These are phyloP conservation scores for Diaporthe sp. DNA, from an alignment of 2,329 filamentous ascomycete species.

Conservation along the genomic window DNA sequence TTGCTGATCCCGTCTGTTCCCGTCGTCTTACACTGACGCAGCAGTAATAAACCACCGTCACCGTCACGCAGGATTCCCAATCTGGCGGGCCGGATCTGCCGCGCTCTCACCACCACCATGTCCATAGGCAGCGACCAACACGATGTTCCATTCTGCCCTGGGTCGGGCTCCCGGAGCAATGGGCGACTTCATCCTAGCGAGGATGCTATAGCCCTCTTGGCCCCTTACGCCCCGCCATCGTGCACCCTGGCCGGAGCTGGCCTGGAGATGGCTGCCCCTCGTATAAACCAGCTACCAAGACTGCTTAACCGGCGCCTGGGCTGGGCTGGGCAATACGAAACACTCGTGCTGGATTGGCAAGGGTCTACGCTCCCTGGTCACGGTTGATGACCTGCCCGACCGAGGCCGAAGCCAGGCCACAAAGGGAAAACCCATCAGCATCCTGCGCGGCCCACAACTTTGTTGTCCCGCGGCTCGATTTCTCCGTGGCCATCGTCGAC, in stretches of 20 bases:
- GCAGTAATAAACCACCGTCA: neutral
- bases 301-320: slow-evolving; percentile 11
- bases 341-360: neutral
- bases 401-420: slow-evolving; percentile 8
- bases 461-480: slow-evolving; percentile 20
- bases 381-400: neutral
- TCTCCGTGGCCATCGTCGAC: slow-evolving; percentile 17
- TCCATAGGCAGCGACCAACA: neutral
- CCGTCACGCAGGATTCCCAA: slow-evolving; percentile 8
- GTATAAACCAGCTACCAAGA: slow-evolving; percentile 21
- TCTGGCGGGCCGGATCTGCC: slow-evolving; percentile 20
- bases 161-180: slow-evolving; percentile 14
- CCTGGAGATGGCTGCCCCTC: neutral
- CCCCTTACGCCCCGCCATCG: slow-evolving; percentile 7
- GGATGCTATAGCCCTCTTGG: slow-evolving; percentile 17
- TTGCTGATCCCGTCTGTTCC: slow-evolving; percentile 10
- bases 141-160: neutral
- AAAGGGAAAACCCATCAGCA: slow-evolving; percentile 13
- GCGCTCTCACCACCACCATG: slow-evolving; percentile 2
- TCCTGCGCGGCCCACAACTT: slow-evolving; percentile 20
- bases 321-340: slow-evolving; percentile 26
- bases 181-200: slow-evolving; percentile 27
- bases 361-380: slow-evolving; percentile 11
- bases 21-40: slow-evolving; percentile 12
- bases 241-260: neutral